Conservation (phyloP, 371 early-diverging fungal genomes). For the Syncephalastrum racemosum region DNA sequence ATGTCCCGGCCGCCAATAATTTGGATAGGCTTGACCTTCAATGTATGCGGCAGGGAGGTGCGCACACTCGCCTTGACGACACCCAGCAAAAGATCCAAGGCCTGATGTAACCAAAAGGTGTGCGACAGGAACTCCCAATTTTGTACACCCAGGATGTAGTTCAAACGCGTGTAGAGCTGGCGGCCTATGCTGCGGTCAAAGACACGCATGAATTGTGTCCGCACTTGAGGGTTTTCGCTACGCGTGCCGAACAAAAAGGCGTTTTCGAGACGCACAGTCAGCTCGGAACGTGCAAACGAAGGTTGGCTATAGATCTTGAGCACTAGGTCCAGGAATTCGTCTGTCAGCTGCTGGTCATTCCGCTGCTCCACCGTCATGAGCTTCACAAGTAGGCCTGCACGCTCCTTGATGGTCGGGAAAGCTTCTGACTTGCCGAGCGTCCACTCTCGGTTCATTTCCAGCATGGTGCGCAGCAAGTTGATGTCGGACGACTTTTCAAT, state of each 20-base stretch:
- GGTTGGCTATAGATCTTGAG: conserved; percentile 84
- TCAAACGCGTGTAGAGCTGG: conserved; percentile 70
- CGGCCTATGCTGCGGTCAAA: conserved; percentile 79
- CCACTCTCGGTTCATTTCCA: conserved; percentile 90
- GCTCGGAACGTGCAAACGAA: conserved; percentile 81
- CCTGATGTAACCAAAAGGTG: conserved; percentile 92
- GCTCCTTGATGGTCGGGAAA: conserved; percentile 96
- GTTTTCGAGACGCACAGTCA: conserved; percentile 90
- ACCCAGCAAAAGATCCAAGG: conserved; percentile 83
- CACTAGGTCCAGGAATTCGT: conserved; percentile 86
- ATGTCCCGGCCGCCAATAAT: conserved; percentile 24
- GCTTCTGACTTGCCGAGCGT: conserved; percentile 73
- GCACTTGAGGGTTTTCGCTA: conserved; percentile 72
- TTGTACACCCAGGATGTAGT: conserved; percentile 90
- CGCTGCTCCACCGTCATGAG: conserved; percentile 84
- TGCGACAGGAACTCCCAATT: conserved; percentile 91
- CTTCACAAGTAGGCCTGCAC: conserved; percentile 85
- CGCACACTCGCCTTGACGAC: conserved; percentile 49
- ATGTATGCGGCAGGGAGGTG: conserved; percentile 42
- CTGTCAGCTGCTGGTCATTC: conserved; percentile 63
- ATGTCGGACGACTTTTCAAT: conserved; percentile 80
- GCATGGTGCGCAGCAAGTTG: conserved; percentile 69
- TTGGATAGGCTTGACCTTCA: conserved; percentile 54
- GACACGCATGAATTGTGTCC: conserved; percentile 78
- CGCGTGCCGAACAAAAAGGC: conserved; percentile 92